These are phyloP conservation scores for Sechiopsis laciniata DNA, from an alignment of 306 rosid species.

Conservation along the genomic window DNA sequence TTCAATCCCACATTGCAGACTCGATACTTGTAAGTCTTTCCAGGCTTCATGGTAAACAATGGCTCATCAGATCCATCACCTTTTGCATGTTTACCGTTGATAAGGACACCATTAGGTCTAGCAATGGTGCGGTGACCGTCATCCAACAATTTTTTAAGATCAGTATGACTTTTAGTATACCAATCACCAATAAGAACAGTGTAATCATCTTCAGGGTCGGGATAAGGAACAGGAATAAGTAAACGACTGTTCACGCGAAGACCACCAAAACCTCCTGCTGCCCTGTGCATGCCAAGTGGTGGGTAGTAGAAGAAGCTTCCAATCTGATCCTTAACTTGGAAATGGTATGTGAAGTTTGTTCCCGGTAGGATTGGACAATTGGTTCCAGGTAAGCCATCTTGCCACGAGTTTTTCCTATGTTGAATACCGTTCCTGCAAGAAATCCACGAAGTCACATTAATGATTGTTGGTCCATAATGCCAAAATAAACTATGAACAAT, in stretches of 20 bases:
- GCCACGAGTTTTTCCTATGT: conserved; percentile 81
- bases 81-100: conserved; percentile 57
- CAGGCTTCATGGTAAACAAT: conserved; percentile 63
- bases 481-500: too few relatives aligned
- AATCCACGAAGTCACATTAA: too few relatives aligned
- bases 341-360: conserved; percentile 53
- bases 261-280: conserved; percentile 57
- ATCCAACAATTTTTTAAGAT: conserved; percentile 42
- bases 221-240: conserved; percentile 72
- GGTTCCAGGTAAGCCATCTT: conserved; percentile 60
- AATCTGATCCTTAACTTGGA: conserved; percentile 76
- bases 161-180: conserved; percentile 61
- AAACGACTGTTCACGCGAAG: conserved; percentile 60
- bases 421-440: conserved; percentile 44
- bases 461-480: too few relatives aligned
- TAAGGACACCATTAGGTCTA: conserved; percentile 54
- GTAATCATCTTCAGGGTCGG: conserved; percentile 77
- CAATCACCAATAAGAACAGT: conserved; percentile 73
- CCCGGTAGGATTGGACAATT: conserved; percentile 68
- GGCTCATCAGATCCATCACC: conserved; percentile 57
- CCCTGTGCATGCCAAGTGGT: neutral
- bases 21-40: conserved; percentile 68
- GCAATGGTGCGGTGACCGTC: conserved; percentile 44
- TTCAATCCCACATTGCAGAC: conserved; percentile 74
- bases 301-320: conserved; percentile 7